Evolutionary conservation across 2,329 filamentous ascomycete genomes (phyloP), one percentile per base, ranked within the genome.

Genomic region (Epichloe uncinata): DNA sequence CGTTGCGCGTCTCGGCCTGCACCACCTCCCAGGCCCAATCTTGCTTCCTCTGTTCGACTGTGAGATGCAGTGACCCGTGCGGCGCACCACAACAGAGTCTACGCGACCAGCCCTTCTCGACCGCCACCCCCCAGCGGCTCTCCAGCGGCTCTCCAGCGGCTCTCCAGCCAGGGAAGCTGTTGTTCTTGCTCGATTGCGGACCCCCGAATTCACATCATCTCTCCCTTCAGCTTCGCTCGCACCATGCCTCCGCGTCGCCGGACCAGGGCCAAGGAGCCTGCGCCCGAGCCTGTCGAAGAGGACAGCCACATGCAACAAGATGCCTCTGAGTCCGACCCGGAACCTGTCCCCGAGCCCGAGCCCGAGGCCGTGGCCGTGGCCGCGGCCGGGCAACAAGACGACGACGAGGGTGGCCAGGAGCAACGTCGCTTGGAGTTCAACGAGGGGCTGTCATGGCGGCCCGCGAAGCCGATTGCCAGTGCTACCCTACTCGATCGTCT

Each of bases 371-470:
- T 12, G 33, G 45, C 45, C 41, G 45, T 48, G 8, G 49, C 40
- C 37, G 47, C 49, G 41, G 34, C 37, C 5, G 37, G 16, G n/a
- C 47, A 35, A 35, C 30, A 47, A 30, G 49, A 51, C 6, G 50
- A 48, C 40, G 52, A 51, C 30, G 52, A 54, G 18, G 51, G 50
- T 11, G 52, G 49, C 16, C 42, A 42, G 13, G 55, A 54, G 30
- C 45, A 57, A 52, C 61, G 57, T 42, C 69, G 65, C 50, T 78
- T 98, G 45, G 72, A 81, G 57, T 97, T 97, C 74, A 80, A 90
- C 60, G 83, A 96, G 63, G 75, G 87, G 55, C 74, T 98, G 51
- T 87, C 88, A 63, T 96, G 93, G 87, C 85, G 85, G 63, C 87
- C 90, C 42, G 93, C 91, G 52, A 93, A 87, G 68, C 81, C 89